Conservation (phyloP, 2,329 filamentous ascomycete species). For the Trichoderma lentiforme region DNA sequence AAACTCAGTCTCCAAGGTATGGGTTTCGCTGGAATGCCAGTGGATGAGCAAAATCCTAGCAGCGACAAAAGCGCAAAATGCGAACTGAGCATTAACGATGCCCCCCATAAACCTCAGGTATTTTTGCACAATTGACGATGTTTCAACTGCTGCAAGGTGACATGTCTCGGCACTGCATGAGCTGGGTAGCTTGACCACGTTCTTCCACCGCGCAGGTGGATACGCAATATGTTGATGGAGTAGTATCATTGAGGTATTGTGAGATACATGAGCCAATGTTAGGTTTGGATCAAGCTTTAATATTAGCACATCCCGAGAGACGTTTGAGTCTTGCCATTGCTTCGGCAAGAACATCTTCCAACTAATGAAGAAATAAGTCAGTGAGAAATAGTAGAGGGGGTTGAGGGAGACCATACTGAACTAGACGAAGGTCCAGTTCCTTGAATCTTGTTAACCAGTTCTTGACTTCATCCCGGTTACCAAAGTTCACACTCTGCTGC, state of each 20-base stretch:
- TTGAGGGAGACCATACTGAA: not conserved
- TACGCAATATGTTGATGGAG: not conserved
- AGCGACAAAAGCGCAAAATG: not conserved
- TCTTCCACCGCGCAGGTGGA: slow-evolving; percentile 32
- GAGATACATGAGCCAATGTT: not conserved
- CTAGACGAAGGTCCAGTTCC: not conserved
- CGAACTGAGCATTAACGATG: not conserved
- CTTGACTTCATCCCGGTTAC: not conserved
- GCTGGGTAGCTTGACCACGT: slow-evolving; percentile 42
- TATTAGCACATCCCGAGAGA: not conserved
- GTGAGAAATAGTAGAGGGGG: not conserved
- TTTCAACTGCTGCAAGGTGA: slow-evolving; percentile 44
- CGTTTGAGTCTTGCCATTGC: not conserved
- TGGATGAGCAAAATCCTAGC: not conserved
- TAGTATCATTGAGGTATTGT: not conserved
- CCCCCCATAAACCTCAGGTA: slow-evolving; percentile 32
- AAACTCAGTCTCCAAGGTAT: not conserved
- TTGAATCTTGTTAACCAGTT: not conserved
- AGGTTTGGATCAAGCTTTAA: not conserved
- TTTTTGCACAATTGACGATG: slow-evolving; percentile 43
- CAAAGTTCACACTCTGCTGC: slow-evolving; percentile 31
- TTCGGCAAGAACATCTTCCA: not conserved
- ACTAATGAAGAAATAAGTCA: not conserved
- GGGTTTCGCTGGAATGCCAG: not conserved
- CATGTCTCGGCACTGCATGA: slow-evolving; percentile 48